A percentile compares a stretch with the other conserved stretches of the same genome.
Conservation (phyloP, 768 basidiomycete species). For the Lactarius sanguifluus region DNA sequence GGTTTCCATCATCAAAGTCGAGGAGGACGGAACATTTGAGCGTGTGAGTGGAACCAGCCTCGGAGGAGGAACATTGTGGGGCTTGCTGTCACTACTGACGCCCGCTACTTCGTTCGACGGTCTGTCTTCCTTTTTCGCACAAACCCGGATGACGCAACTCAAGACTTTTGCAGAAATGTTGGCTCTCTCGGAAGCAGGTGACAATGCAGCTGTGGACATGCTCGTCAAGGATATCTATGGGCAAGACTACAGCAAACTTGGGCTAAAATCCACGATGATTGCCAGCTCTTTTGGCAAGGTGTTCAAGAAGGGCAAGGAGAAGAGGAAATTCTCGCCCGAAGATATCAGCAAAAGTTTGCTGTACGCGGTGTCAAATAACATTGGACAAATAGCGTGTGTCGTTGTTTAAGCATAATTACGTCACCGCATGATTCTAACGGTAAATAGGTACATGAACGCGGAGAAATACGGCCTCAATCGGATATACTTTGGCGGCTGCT, state of each 20-base stretch:
- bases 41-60: slow-evolving; percentile 96
- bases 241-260: slow-evolving; percentile 93
- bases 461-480: slow-evolving; percentile 96
- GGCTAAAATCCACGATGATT: slow-evolving; percentile 96
- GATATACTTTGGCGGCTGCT: slow-evolving; percentile 99
- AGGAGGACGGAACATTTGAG: slow-evolving; percentile 93
- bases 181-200: slow-evolving; percentile 86
- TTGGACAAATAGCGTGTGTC: slow-evolving; percentile 98
- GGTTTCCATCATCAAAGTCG: slow-evolving; percentile 96
- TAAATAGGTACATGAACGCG: slow-evolving; percentile 96
- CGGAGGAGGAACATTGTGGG: slow-evolving; percentile 98
- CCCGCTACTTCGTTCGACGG: slow-evolving; percentile 95
- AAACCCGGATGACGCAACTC: slow-evolving; percentile 16
- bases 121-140: slow-evolving; percentile 45
- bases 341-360: slow-evolving; percentile 94
- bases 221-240: slow-evolving; percentile 99
- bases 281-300: slow-evolving; percentile 99
- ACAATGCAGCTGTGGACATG: slow-evolving; percentile 96
- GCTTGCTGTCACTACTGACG: slow-evolving; percentile 90
- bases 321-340: slow-evolving; percentile 78
- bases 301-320: slow-evolving; percentile 84
- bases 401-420: slow-evolving; percentile 11
- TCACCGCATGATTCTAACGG: slow-evolving; percentile 22
- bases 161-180: slow-evolving; percentile 77
- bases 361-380: slow-evolving; percentile 98